Evolutionary conservation across 2,329 filamentous ascomycete genomes (phyloP), one percentile per base, ranked within the genome.

Genomic region (Penicillium vulpinum): DNA sequence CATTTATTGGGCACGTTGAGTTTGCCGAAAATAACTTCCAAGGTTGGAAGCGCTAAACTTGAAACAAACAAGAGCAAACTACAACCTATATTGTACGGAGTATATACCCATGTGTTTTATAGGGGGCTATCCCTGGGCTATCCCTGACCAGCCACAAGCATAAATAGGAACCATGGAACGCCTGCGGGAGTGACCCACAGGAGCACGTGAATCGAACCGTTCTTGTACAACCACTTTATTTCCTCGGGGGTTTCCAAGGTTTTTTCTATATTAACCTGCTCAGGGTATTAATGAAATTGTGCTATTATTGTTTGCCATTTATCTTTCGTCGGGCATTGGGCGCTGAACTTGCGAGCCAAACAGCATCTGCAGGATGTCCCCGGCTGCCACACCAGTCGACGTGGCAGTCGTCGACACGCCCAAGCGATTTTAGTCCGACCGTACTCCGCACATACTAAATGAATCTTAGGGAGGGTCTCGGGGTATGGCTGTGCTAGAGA

Each of bases 361-460:
- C 35, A 31, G 35, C 62, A 58, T 54, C 57, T 64, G 62, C 58
- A 62, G 26, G n/a, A 45, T 58, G 62, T 15, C 51, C 57, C 58
- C 58, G 49, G 60, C 61, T 62, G 55, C 51, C 57, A 57, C 39
- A 51, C 39, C 41, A 41, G 47, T 56, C 63, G 58, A 66, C 65
- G 65, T 67, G 65, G 63, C 63, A 67, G 47, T 26, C 61, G 24
- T 55, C 33, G 40, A 64, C 46, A 46, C 61, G 58, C 33, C 51
- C 52, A 41, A 50, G 36, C 48, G 29, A 39, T 43, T 26, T 54
- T 56, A 51, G 56, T 53, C 49, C 44, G 51, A 41, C 52, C 52
- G 38, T 41, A n/a, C 33, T 38, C 51, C 51, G 35, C 36, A 21
- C 36, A 40, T 43, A 45, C 39, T 36, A n/a, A 50, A 48, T 51